Percentiles rank a stretch among this genome's conserved stretches.
Evolutionary conservation across 371 early-diverging fungal species (phyloP).

Genomic region (Dichotomocladium elegans): DNA sequence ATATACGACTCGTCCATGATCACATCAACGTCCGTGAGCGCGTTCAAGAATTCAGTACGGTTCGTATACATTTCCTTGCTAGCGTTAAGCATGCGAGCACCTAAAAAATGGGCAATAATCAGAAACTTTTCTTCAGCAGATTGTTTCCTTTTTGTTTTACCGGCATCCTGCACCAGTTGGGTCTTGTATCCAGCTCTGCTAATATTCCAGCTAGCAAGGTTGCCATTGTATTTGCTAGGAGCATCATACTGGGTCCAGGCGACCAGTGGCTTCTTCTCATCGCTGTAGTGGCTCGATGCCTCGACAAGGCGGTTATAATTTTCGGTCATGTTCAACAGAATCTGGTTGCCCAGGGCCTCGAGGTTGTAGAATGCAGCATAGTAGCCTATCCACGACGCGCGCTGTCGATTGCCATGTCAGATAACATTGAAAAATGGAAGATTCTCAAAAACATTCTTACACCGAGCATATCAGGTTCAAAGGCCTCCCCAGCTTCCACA

Average conservation of each 20-base stretch:
- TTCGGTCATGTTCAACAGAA: conserved; percentile 48
- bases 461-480: conserved; percentile 52
- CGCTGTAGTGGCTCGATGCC: conserved; percentile 41
- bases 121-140: background rate
- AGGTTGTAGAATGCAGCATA: conserved; percentile 72
- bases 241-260: conserved; percentile 68
- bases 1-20: conserved; percentile 71
- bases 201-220: conserved; percentile 62
- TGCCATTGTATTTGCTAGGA: conserved; percentile 62
- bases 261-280: conserved; percentile 50
- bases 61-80: conserved; percentile 29
- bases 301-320: conserved; percentile 65
- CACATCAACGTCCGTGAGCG: conserved; percentile 61
- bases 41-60: conserved; percentile 47
- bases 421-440: background rate
- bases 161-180: conserved; percentile 63
- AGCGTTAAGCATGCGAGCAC: conserved; percentile 33
- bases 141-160: conserved; percentile 15
- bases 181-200: conserved; percentile 59
- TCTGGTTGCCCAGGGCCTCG: conserved; percentile 58
- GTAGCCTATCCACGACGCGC: conserved; percentile 77
- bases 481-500: conserved; percentile 24
- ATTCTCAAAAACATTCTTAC: conserved; percentile 27
- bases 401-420: conserved; percentile 25
- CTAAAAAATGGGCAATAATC: background rate